phyloP scores from a whole-genome alignment of 306 rosid genomes.

The Dalbergia oliveri region DNA sequence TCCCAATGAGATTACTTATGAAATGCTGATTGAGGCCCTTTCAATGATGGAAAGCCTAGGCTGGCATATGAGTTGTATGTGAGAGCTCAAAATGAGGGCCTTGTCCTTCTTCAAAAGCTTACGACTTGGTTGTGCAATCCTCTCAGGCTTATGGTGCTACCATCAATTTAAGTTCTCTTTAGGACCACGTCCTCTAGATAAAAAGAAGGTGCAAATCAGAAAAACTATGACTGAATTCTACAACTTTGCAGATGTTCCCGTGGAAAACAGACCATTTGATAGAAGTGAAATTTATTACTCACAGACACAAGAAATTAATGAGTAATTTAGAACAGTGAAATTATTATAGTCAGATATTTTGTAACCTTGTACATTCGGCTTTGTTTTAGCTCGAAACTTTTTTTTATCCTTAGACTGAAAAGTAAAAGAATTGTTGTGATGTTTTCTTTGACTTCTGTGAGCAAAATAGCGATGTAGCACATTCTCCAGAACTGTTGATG shows the following conservation, averaged over 20 bases:
- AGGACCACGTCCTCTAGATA: conserved; percentile 79
- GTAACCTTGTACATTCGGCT: conserved; percentile 50
- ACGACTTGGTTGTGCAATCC: conserved; percentile 71
- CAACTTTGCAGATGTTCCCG: conserved; percentile 53
- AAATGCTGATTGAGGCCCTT: conserved; percentile 88
- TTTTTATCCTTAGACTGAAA: conserved; percentile 32
- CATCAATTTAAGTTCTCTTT: conserved; percentile 58
- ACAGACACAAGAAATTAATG: conserved; percentile 25
- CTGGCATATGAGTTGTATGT: conserved; percentile 81
- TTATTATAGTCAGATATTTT: conserved; percentile 42
- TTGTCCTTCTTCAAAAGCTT: conserved; percentile 75
- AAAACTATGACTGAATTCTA: conserved; percentile 54
- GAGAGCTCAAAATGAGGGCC: conserved; percentile 75
- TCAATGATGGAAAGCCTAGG: conserved; percentile 90
- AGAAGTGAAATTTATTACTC: conserved; percentile 51
- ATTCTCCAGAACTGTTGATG: conserved; percentile 8
- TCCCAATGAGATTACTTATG: conserved; percentile 79
- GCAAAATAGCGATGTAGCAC: conserved; percentile 33
- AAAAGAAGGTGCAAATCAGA: conserved; percentile 48
- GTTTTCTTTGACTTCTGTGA: conserved; percentile 29
- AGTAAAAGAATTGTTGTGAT: conserved; percentile 31
- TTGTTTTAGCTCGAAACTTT: conserved; percentile 21
- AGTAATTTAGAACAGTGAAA: conserved; percentile 40
- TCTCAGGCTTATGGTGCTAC: conserved; percentile 62
- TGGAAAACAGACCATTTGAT: conserved; percentile 56